phyloP scores from a whole-genome alignment of 2,329 filamentous ascomycete species.

The Microsporum audouinii region DNA sequence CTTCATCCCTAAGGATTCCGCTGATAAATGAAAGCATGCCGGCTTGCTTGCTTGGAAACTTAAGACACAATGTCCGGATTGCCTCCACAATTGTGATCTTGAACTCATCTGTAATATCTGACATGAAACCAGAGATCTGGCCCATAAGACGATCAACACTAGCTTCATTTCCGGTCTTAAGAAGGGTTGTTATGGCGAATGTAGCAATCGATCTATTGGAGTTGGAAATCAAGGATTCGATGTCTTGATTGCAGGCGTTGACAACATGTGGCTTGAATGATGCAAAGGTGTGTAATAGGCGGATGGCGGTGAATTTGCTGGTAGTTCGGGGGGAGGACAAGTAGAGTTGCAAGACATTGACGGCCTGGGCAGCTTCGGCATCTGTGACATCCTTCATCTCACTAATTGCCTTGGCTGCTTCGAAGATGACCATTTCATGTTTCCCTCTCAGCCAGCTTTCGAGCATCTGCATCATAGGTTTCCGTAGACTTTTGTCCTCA shows the following conservation, averaged over 20 bases:
- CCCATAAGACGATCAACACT: conserved; percentile 97
- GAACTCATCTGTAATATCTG: conserved; percentile 97
- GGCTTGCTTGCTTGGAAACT: conserved; percentile 96
- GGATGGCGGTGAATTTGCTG: conserved; percentile 93
- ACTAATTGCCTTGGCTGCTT: conserved; percentile 95
- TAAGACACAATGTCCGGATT: conserved; percentile 88
- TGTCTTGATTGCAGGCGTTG: conserved; percentile 89
- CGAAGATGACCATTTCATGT: conserved; percentile 99
- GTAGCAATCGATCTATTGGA: conserved; percentile 95
- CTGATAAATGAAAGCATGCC: conserved; percentile 96
- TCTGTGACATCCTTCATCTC: conserved; percentile 89
- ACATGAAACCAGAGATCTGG: conserved; percentile 97
- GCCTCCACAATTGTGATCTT: conserved; percentile 99
- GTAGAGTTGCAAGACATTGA: conserved; percentile 93
- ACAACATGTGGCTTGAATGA: conserved; percentile 92
- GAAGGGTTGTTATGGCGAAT: conserved; percentile 92
- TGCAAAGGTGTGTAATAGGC: conserved; percentile 91
- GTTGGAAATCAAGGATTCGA: conserved; percentile 93
- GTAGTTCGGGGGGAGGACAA: conserved; percentile 88
- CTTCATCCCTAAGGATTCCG: conserved; percentile 91
- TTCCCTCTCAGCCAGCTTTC: conserved; percentile 96
- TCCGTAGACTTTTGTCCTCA: conserved; percentile 77
- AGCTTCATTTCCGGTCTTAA: conserved; percentile 96
- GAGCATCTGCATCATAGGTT: conserved; percentile 93
- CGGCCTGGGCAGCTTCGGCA: conserved; percentile 77